A percentile compares a stretch with the other conserved stretches of the same genome.
These are phyloP conservation scores for Aspergillus aculeatus DNA, from an alignment of 2,329 filamentous ascomycete genomes.

Conservation along the genomic window DNA sequence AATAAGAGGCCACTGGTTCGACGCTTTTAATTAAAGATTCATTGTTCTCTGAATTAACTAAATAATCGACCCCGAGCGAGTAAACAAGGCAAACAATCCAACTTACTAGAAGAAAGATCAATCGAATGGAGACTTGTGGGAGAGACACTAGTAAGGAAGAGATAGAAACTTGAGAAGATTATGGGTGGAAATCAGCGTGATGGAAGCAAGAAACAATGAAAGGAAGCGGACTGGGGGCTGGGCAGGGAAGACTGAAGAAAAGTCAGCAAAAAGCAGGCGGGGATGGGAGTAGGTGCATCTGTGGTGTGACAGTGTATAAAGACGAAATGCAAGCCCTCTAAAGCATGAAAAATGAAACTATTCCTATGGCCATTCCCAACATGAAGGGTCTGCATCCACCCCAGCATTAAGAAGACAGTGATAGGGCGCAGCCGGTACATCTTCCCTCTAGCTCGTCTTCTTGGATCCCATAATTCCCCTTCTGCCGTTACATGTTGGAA, in stretches of 20 bases:
- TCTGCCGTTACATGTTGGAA: slow-evolving; percentile 2
- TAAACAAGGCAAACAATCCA: slow-evolving; percentile 33
- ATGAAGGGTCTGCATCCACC: neutral
- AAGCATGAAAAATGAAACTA: slow-evolving; percentile 31
- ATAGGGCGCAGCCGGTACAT: slow-evolving; percentile 3
- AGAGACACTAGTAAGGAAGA: slow-evolving; percentile 12
- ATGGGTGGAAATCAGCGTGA: neutral
- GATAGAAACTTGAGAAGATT: slow-evolving; percentile 15
- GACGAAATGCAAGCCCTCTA: slow-evolving; percentile 34
- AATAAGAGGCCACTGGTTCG: neutral
- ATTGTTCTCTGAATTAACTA: slow-evolving; percentile 36
- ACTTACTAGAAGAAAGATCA: slow-evolving; percentile 29
- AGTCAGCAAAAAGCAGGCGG: neutral
- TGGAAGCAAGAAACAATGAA: slow-evolving; percentile 23
- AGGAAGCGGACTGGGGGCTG: slow-evolving; percentile 12
- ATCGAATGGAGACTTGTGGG: slow-evolving; percentile 18
- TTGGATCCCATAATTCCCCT: slow-evolving; percentile 1
- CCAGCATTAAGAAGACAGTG: slow-evolving; percentile 5
- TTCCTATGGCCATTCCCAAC: slow-evolving; percentile 18
- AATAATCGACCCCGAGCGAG: slow-evolving; percentile 27
- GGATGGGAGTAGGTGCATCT: slow-evolving; percentile 16
- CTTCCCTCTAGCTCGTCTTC: slow-evolving; percentile 2
- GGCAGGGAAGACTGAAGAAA: slow-evolving; percentile 21
- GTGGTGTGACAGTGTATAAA: slow-evolving; percentile 29
- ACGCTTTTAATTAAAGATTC: slow-evolving; percentile 18